A percentile compares a stretch with the other conserved stretches of the same genome.
Conservation (phyloP, 2,329 filamentous ascomycete species). For the Cordyceps cicadae region DNA sequence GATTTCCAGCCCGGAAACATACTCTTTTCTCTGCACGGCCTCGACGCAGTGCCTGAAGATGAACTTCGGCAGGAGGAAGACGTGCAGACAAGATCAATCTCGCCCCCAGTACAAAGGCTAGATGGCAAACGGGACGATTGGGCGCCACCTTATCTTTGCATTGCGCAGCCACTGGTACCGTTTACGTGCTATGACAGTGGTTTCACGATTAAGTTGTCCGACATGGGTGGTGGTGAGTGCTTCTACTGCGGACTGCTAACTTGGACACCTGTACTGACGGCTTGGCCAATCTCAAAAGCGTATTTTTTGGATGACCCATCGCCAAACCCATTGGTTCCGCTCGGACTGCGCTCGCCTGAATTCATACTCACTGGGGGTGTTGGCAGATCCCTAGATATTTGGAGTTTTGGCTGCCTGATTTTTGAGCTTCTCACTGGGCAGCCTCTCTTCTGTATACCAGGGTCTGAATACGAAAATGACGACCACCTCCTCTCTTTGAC, state of each 20-base stretch:
- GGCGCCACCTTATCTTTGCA: slow-evolving; percentile 23
- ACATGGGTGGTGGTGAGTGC: slow-evolving; percentile 23
- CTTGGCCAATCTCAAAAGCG: slow-evolving; percentile 11
- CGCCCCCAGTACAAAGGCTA: slow-evolving; percentile 20
- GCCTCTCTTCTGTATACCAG: slow-evolving; percentile 13
- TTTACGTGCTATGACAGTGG: slow-evolving; percentile 17
- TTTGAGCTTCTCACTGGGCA: slow-evolving; percentile 24
- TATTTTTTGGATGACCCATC: slow-evolving; percentile 21
- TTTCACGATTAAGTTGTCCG: slow-evolving; percentile 24
- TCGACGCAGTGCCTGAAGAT: slow-evolving; percentile 20
- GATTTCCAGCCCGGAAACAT: slow-evolving; percentile 31
- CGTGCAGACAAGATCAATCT: slow-evolving; percentile 16
- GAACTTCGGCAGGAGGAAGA: slow-evolving; percentile 20
- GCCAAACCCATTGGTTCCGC: slow-evolving; percentile 16
- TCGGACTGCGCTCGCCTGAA: slow-evolving; percentile 22
- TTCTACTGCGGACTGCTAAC: background rate
- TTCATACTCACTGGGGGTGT: slow-evolving; percentile 19
- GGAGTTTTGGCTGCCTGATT: slow-evolving; percentile 25
- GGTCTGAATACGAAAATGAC: background rate
- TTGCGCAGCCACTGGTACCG: slow-evolving; percentile 14
- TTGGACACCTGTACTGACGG: background rate
- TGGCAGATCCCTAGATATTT: slow-evolving; percentile 20
- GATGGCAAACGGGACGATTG: slow-evolving; percentile 23
- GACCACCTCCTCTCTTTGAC: background rate
- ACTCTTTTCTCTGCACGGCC: slow-evolving; percentile 25